A percentile compares a stretch with the other conserved stretches of the same genome.
Conservation (phyloP, 2,329 filamentous ascomycete genomes). For the Penicillium sp. region DNA sequence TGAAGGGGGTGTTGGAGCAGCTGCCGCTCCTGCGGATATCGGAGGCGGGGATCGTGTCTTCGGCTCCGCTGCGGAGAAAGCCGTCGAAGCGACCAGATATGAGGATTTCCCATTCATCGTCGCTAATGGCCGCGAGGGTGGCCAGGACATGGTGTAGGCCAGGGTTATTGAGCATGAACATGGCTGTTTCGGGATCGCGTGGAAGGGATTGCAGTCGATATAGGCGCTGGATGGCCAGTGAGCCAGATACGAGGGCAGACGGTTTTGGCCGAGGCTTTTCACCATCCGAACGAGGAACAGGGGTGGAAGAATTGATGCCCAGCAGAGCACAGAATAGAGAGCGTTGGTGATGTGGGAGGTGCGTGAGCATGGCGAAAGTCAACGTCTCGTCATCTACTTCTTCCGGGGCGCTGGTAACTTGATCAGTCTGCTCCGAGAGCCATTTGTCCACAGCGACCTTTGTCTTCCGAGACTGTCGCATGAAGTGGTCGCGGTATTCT, state of each 20-base stretch:
- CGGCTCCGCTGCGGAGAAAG: slow-evolving; percentile 89
- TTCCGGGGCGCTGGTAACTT: slow-evolving; percentile 68
- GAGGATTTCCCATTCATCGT: slow-evolving; percentile 94
- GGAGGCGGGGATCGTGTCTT: slow-evolving; percentile 44
- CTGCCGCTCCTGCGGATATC: slow-evolving; percentile 38
- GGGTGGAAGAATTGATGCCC: slow-evolving; percentile 51
- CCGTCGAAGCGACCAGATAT: slow-evolving; percentile 92
- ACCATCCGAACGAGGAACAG: slow-evolving; percentile 60
- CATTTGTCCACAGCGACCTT: slow-evolving; percentile 86
- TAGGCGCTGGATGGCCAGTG: slow-evolving; percentile 74
- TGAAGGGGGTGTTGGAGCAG: slow-evolving; percentile 34
- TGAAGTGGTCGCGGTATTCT: slow-evolving; percentile 86
- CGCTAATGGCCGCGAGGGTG: slow-evolving; percentile 80
- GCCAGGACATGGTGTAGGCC: slow-evolving; percentile 79
- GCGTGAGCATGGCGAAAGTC: slow-evolving; percentile 88
- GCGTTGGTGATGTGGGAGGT: slow-evolving; percentile 68
- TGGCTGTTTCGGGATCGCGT: slow-evolving; percentile 77
- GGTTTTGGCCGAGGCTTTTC: slow-evolving; percentile 62
- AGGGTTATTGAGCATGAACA: slow-evolving; percentile 80
- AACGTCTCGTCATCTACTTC: slow-evolving; percentile 93
- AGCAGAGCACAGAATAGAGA: slow-evolving; percentile 79
- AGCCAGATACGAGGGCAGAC: slow-evolving; percentile 69
- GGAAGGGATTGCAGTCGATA: slow-evolving; percentile 71
- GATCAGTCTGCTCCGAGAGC: slow-evolving; percentile 74
- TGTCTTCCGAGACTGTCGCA: slow-evolving; percentile 87